A percentile compares a stretch with the other conserved stretches of the same genome.
phyloP scores from a whole-genome alignment of 805 yeast species.

The Candida anglica region DNA sequence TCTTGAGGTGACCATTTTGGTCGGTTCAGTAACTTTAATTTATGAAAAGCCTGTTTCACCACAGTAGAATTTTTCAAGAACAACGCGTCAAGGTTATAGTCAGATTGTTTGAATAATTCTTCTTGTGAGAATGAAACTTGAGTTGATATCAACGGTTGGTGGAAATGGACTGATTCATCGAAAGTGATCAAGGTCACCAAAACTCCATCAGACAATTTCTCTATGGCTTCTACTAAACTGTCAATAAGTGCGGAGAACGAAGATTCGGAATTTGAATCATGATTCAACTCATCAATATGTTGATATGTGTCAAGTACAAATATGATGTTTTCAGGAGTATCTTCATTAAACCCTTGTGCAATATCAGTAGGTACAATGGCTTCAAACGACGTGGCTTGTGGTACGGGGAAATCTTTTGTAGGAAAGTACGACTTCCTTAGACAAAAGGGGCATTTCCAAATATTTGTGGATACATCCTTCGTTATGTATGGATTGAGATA shows the following conservation, averaged over 20 bases:
- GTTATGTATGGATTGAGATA: constrained; percentile 25
- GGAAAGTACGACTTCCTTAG: constrained; percentile 19
- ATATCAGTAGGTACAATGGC: constrained; percentile 30
- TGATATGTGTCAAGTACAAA: constrained; percentile 29
- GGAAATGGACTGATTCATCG: constrained; percentile 23
- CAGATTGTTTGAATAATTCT: constrained; percentile 5
- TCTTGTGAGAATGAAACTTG: too few species aligned
- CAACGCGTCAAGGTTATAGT: not conserved
- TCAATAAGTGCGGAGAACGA: constrained; percentile 10
- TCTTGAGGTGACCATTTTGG: too few species aligned
- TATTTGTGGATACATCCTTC: constrained; percentile 22
- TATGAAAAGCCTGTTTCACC: too few species aligned
- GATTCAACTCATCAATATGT: constrained; percentile 18
- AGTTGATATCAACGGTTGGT: too few species aligned
- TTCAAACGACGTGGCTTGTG: too few species aligned
- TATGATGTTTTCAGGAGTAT: constrained; percentile 11
- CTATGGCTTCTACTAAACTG: constrained; percentile 11
- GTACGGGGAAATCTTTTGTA: too few species aligned
- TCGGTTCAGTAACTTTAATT: too few species aligned
- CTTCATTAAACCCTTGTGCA: constrained; percentile 7
- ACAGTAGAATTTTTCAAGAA: too few species aligned
- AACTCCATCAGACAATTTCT: constrained; percentile 12
- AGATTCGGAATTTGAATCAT: not conserved
- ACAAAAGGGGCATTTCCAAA: constrained; percentile 41
- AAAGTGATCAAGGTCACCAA: constrained; percentile 24